Evolutionary conservation across 192 early-diverging fungal species (phyloP).

Genomic region (Coemansia guatemalensis): DNA sequence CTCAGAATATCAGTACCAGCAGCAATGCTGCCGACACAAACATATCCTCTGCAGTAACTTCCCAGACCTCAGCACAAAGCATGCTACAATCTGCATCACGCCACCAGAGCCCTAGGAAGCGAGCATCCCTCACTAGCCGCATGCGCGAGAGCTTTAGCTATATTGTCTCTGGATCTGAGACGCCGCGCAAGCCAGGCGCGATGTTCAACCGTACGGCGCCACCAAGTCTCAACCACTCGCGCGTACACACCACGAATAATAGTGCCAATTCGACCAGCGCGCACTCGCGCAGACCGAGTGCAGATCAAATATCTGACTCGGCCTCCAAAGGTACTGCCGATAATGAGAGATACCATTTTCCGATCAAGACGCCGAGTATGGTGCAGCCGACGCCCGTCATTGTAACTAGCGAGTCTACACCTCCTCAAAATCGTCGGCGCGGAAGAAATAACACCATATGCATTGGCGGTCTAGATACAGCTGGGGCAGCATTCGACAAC

Average conservation of each 20-base stretch:
- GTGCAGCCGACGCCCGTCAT: conserved; percentile 11
- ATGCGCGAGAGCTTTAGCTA: conserved; percentile 49
- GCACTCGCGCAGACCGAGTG: conserved; percentile 46
- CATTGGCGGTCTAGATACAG: conserved; percentile 22
- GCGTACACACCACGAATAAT: conserved; percentile 34
- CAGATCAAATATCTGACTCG: conserved; percentile 12
- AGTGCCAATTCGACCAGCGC: conserved; percentile 45
- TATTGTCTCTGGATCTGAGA: conserved; percentile 41
- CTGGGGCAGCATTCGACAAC: conserved; percentile 22
- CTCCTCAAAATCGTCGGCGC: conserved; percentile 2
- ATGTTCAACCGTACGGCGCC: conserved; percentile 40
- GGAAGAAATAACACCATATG: conserved; percentile 29
- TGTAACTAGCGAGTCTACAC: conserved; percentile 5
- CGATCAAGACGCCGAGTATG: conserved; percentile 5
- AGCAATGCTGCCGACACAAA: conserved; percentile 2
- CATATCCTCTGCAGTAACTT: not conserved
- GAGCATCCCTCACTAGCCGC: conserved; percentile 44
- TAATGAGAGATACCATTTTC: not conserved
- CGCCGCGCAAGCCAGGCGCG: conserved; percentile 15
- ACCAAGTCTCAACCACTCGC: conserved; percentile 42
- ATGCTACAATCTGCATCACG: conserved; percentile 9
- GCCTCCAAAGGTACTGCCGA: not conserved
- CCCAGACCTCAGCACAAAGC: conserved; percentile 4
- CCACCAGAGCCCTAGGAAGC: conserved; percentile 15
- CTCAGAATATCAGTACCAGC: not conserved